Base-by-base conservation (phyloP, 345 rosid genomes). In the Conringia planisiliqua region DNA sequence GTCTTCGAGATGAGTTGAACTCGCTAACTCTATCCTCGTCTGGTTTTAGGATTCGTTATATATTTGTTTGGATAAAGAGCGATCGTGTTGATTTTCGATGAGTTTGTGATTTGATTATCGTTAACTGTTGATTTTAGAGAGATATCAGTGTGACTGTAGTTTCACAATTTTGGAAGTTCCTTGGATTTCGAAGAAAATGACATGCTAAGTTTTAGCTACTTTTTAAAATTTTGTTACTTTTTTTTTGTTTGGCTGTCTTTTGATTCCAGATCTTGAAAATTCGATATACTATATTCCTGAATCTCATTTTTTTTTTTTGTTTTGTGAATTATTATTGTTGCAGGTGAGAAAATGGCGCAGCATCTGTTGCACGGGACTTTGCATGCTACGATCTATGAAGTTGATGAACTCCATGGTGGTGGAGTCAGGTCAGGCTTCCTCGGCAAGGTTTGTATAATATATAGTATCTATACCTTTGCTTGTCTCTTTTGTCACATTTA, bases 341-440 rank as follows among this genome's bases (percentile, higher is more conserved):
- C 48, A 55, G 80, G 85, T 82, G 78, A 72, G 46, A 62, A 71
- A 83, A 95, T 95, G 99, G 92, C 89, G 71, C 91, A 86, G 77
- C 85, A 82, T 66, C 73, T 81, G 76, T 76, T 95, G 54, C 98
- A 95, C 58, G 98, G 99, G 10, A 92, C 93, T 62, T 83, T 95
- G 57, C 98, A 95, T 62, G 97, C 76, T 47, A 92, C 99, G 58
- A 78, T 95, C 88, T 95, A 86, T 72, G 98, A 95, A 72, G 92
- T 86, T 63, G 94, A 95, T 75, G 72, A 70, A 6, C 88, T 95
- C 52, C 83, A 83, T 12, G 44, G 64, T 20, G 85, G 83, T 2
- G 81, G 77, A 12, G 68, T 85, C 44, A 89, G 86, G 14, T 20
- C 65, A 35, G 86, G 86, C 75, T 86, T 95, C 83, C 84, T 95